Evolutionary conservation across 176 grass and related monocot species (phyloP).

Genomic region (Elaeis guineensis): DNA sequence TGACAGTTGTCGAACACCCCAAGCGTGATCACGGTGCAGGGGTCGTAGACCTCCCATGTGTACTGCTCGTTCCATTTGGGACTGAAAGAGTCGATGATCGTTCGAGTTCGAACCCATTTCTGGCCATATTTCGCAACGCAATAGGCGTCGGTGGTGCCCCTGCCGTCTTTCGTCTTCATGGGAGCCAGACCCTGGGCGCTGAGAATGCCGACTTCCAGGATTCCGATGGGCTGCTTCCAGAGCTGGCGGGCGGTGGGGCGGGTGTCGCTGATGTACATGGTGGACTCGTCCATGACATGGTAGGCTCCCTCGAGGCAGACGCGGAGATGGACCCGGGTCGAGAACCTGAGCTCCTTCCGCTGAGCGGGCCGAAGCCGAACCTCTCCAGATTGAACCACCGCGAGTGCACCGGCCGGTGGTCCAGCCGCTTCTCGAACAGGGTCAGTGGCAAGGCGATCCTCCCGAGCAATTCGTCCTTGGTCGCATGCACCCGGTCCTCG

Average conservation of each 20-base stretch:
- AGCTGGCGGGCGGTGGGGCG: conserved; percentile 18
- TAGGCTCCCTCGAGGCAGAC: conserved; percentile 22
- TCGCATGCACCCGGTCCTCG: conserved; percentile 11
- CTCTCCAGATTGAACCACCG: conserved; percentile 14
- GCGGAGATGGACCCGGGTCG: conserved; percentile 15
- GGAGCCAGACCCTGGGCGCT: conserved; percentile 7
- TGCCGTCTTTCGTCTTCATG: conserved; percentile 12
- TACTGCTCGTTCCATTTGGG: conserved; percentile 22
- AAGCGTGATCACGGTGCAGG: conserved; percentile 17
- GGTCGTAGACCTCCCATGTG: conserved; percentile 20
- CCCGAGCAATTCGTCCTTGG: conserved; percentile 12
- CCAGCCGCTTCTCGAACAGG: conserved; percentile 6
- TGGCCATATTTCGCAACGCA: conserved; percentile 22
- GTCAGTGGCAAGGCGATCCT: neutral
- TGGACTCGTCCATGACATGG: conserved; percentile 20
- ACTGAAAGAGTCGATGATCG: conserved; percentile 5
- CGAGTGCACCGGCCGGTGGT: conserved; percentile 18
- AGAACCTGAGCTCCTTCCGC: conserved; percentile 18
- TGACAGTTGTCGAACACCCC: conserved; percentile 20
- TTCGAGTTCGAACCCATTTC: conserved; percentile 18
- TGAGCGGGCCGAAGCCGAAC: conserved; percentile 5
- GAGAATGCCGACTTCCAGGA: conserved; percentile 20
- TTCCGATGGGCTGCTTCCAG: conserved; percentile 12
- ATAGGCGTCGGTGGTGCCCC: conserved; percentile 18
- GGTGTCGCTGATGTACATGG: conserved; percentile 22